Evolutionary conservation across 2,329 filamentous ascomycete species (phyloP), one percentile per base, ranked within the genome.

Genomic region (Lachnellula cervina): DNA sequence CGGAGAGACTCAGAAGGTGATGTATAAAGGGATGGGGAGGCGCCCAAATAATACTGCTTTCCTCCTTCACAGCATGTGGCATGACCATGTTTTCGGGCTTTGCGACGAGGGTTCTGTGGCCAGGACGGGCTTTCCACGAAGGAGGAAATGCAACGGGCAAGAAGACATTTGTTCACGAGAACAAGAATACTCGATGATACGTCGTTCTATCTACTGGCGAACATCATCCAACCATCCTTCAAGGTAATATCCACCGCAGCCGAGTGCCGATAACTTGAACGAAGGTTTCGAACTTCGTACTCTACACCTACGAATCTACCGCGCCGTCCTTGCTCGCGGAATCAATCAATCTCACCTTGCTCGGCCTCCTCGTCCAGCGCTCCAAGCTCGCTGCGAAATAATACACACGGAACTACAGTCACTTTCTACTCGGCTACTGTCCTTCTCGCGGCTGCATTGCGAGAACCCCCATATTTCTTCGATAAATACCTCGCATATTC

Each of bases 211-310:
- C 14, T 16, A 23, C 17, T 45, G 35, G 11, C 35, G 7, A n/a
- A 45, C 43, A 50, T 25, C 8, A 16, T 9, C 35, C 54, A 44
- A 56, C 34, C 37, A 23, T 8, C 16, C 1, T 23, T 37, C 3
- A 52, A 74, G 75, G 53, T 77, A 77, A 59, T 77, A 77, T 49
- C 75, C 75, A 5, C 66, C 69, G 0, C 73, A 76, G 59, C 69
- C 70, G 4, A 70, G 70, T 28, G 52, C 56, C 34, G 67, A 73
- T 28, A 77, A 77, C 42, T 63, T 77, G 5, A 77, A 77, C 61
- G 75, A 77, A 61, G 75, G 75, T 1, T 77, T 77, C 56, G 75
- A 77, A 53, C 68, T 77, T 17, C 75, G 76, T 3, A 67, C 72
- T 13, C 57, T 9, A 32, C 66, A 9, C 45, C 45, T 17, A 43